Percentiles rank a stretch among this genome's conserved stretches.
These are phyloP conservation scores for Calonectria naviculata DNA, from an alignment of 2,329 filamentous ascomycete genomes.

Conservation along the genomic window DNA sequence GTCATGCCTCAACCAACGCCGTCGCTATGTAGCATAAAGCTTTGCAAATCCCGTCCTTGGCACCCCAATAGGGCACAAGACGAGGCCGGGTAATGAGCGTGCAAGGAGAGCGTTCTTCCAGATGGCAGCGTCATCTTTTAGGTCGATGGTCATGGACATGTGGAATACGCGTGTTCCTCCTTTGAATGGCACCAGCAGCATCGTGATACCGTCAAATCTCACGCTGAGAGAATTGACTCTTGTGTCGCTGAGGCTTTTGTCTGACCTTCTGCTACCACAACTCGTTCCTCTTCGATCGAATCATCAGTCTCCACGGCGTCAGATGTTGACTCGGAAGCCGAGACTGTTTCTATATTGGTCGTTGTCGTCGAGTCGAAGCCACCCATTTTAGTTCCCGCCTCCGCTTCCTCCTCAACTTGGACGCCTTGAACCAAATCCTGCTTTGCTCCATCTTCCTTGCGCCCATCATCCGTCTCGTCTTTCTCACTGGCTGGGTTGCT, in stretches of 20 bases:
- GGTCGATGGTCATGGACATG: not conserved
- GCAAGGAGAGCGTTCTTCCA: not conserved
- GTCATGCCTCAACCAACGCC: conserved; percentile 30
- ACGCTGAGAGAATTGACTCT: not conserved
- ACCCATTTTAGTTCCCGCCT: conserved; percentile 26
- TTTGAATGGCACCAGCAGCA: not conserved
- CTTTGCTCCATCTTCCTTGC: not conserved
- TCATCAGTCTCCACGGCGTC: not conserved
- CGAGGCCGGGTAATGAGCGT: not conserved
- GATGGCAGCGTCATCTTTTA: not conserved
- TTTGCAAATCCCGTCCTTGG: not conserved
- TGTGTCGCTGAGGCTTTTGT: not conserved
- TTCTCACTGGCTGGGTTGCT: not conserved
- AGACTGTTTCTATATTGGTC: conserved; percentile 4
- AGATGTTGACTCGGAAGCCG: not conserved
- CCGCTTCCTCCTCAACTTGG: conserved; percentile 14
- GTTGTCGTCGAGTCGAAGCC: conserved; percentile 8
- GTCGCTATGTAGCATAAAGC: conserved; percentile 34
- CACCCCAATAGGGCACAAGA: not conserved
- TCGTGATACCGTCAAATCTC: not conserved
- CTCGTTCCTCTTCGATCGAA: not conserved
- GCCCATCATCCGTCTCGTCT: not conserved
- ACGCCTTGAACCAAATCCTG: not conserved
- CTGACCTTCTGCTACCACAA: not conserved
- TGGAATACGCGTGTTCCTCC: not conserved